A percentile compares a stretch with the other conserved stretches of the same genome.
Conservation (phyloP, 805 yeast species). For the Saccharomycopsis fibuligera region DNA sequence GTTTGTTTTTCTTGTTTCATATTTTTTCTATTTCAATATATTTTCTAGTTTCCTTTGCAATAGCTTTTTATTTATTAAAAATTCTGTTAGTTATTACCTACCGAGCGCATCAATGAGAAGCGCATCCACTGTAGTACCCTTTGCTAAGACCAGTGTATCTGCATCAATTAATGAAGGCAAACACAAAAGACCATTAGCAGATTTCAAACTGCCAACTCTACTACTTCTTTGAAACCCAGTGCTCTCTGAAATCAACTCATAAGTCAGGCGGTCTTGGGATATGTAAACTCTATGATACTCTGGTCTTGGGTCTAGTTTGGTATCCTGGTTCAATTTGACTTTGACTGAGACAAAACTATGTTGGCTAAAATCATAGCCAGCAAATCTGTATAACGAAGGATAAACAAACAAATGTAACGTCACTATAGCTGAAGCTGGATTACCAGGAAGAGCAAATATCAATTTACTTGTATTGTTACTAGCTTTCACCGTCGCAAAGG, state of each 20-base stretch:
- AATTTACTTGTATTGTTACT: conserved; percentile 24
- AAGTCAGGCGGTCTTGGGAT: conserved; percentile 23
- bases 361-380: conserved; percentile 26
- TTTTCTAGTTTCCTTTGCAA: background rate
- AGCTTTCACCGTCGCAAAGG: conserved; percentile 40
- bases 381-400: conserved; percentile 35
- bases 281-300: conserved; percentile 44
- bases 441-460: conserved; percentile 49
- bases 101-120: conserved; percentile 26
- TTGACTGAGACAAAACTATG: conserved; percentile 27
- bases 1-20: background rate
- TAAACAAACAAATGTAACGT: conserved; percentile 42
- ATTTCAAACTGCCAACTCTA: conserved; percentile 40
- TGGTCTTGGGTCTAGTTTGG: conserved; percentile 41
- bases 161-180: conserved; percentile 33
- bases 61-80: background rate
- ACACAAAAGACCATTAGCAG: conserved; percentile 40
- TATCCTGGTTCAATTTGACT: conserved; percentile 30
- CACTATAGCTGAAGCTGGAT: conserved; percentile 49
- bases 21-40: background rate
- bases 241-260: conserved; percentile 32
- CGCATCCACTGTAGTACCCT: conserved; percentile 27
- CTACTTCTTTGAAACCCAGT: conserved; percentile 50
- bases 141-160: conserved; percentile 9
- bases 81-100: no score